Evolutionary conservation across 1,284 basidiomycete genomes (phyloP), one percentile per base, ranked within the genome.

Genomic region (Termitomyces sp.): DNA sequence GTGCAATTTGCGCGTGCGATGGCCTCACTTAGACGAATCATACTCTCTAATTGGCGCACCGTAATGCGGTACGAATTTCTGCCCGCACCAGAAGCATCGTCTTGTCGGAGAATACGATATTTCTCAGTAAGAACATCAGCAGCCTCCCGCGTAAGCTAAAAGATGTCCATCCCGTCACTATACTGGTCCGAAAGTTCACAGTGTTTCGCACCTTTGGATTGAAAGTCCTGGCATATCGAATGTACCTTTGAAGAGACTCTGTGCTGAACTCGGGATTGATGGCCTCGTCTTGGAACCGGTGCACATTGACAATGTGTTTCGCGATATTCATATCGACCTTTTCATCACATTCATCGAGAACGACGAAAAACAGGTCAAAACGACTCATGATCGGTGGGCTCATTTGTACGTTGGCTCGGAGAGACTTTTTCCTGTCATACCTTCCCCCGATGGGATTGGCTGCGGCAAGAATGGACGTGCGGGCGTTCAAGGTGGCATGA

Each of bases 301-400:
- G 97, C 18, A 99, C 93, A 67, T 96, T 94, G 54, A 99, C 95
- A 62, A 99, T 99, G 73, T 99, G 97, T 68, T 84, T 86, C 21
- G 97, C 97, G 60, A 99, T 91, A 68, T 94, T 92, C 65, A 93
- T 70, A 68, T 99, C 97, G 57, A 88, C 90, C 66, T 83, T 85
- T 69, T 94, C 91, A 70, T 98, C 90, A 72, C 96, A 98, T 66
- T 99, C 96, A 67, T 99, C 97, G 39, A 99, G 79, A 11, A 99
- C 94, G 52, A 99, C 93, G 66, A 99, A 99, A 77, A 99, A 99
- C 58, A 99, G 70, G 69, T 99, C 97, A 68, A 99, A 99, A 60
- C 97, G 86, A 72, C 92, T 96, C 96, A 99, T 99, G 72, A 99
- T 99, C 1, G 97, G 97, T 0, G 95, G 91, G 47, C 88, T 94